Base-by-base conservation (phyloP, 345 rosid genomes). In the Lenwebbia sp. region DNA sequence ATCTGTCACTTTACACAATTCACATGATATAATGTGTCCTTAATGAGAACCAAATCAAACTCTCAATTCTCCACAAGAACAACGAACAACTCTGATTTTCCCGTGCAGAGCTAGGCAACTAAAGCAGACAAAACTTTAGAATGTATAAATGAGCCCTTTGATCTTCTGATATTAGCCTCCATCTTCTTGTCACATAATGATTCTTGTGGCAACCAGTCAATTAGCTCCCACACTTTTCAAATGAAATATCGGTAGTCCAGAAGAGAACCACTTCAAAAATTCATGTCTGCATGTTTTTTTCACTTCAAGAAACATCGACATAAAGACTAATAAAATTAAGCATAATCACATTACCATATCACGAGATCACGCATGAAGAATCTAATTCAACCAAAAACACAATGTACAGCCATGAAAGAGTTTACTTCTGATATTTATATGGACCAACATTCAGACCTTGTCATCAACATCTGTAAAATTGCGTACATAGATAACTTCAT, bases 391-490 rank as follows among this genome's bases (percentile, higher is more conserved):
- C 49, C 44, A 26, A 62, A 37, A 62, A 82, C 41, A 47, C 33
- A 78, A 25, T 54, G 13, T 11, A 82, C n/a, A 85, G 26, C 25
- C 55, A 83, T 50, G 54, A 51, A 53, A 13, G n/a, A 41, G 47
- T 83, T 51, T 83, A 82, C 37, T 44, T 50, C 26, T 21, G 55
- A 56, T 50, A 52, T 41, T 10, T 54, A 53, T 19, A 53, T 33
- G 84, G 84, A 54, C 40, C 22, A 33, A 33, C 44, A 83, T 54
- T 30, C 84, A 5, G 40, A 56, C 98, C 98, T 97, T 97, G 86
- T 96, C 99, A 91, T 97, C 98, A 60, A 97, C 94, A 87, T 97
- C 98, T 3, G 99, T 97, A 88, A 97, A 96, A 89, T 97, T 97
- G 62, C 99, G 85, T 8, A 95, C 96, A 87, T 91, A 95, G 41